Evolutionary conservation across 2,329 filamentous ascomycete species (phyloP).

Genomic region (Aspergillus bombycis): DNA sequence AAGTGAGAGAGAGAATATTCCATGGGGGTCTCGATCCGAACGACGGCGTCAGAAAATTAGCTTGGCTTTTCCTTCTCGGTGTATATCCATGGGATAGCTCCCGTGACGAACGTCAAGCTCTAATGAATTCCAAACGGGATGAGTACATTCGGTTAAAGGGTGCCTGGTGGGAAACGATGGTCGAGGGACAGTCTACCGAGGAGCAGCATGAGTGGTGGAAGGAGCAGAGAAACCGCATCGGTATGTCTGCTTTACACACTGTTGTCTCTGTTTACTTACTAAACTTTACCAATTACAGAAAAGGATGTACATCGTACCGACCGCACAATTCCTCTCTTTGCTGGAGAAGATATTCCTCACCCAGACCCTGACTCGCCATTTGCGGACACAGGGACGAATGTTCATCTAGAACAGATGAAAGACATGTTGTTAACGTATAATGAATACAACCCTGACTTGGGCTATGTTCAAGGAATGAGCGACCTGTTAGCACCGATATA

Average conservation of each 20-base stretch:
- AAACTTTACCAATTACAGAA: slow-evolving; percentile 60
- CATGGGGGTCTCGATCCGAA: slow-evolving; percentile 88
- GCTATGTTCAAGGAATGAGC: slow-evolving; percentile 98
- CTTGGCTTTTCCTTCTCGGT: slow-evolving; percentile 91
- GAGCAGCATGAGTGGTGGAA: slow-evolving; percentile 95
- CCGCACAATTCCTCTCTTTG: slow-evolving; percentile 90
- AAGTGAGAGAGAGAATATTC: slow-evolving; percentile 96
- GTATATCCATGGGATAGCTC: slow-evolving; percentile 94
- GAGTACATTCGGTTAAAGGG: slow-evolving; percentile 94
- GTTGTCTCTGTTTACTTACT: slow-evolving; percentile 35
- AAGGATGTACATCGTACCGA: slow-evolving; percentile 99
- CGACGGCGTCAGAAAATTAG: slow-evolving; percentile 92
- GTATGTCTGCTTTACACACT: slow-evolving; percentile 56
- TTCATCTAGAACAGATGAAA: slow-evolving; percentile 98
- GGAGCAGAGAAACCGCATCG: slow-evolving; percentile 89
- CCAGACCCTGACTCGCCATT: slow-evolving; percentile 96
- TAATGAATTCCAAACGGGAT: slow-evolving; percentile 83
- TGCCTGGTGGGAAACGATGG: slow-evolving; percentile 92
- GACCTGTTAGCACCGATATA: slow-evolving; percentile 95
- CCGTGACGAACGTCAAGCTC: slow-evolving; percentile 77
- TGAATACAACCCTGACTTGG: slow-evolving; percentile 92
- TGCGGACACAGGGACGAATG: slow-evolving; percentile 88
- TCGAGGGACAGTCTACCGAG: slow-evolving; percentile 76
- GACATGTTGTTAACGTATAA: slow-evolving; percentile 99
- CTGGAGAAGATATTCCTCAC: slow-evolving; percentile 93